These are phyloP conservation scores for Polytrichum formosum DNA, from an alignment of 225 moss, liverwort and hornwort genomes.

Conservation along the genomic window DNA sequence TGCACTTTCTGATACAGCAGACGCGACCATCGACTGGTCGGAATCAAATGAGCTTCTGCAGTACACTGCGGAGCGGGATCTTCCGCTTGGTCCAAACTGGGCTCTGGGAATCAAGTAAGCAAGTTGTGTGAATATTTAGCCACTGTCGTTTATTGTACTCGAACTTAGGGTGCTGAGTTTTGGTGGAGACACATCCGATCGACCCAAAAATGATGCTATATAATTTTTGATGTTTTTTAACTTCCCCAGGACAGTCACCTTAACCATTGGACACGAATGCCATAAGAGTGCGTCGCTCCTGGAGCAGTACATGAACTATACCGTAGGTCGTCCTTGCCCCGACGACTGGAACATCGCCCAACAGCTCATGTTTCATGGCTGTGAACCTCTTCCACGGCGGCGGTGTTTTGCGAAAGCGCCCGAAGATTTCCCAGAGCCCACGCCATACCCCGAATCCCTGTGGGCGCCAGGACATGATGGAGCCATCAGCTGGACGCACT, in stretches of 20 bases:
- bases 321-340: constrained; percentile 10
- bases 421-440: constrained; percentile 11
- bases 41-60: neutral
- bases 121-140: too few species aligned
- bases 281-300: constrained; percentile 3
- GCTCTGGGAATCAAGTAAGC: constrained; percentile 1
- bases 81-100: constrained; percentile 1
- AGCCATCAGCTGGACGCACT: constrained; percentile 24
- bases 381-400: constrained; percentile 20
- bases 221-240: too few species aligned
- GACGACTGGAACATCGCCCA: constrained; percentile 23
- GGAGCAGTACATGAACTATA: constrained; percentile 15
- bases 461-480: constrained; percentile 10
- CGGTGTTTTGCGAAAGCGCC: constrained; percentile 17
- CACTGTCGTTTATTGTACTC: too few species aligned
- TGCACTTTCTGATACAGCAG: constrained; percentile 4
- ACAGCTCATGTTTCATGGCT: constrained; percentile 13
- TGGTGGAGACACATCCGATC: too few species aligned
- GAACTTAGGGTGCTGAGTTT: too few species aligned
- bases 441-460: constrained; percentile 15
- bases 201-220: too few species aligned
- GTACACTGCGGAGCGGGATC: constrained; percentile 6
- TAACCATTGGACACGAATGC: constrained; percentile 6
- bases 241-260: neutral
- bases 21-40: constrained; percentile 5